Base-by-base conservation (phyloP, 805 yeast species). In the Pichia pseudocactophila region DNA sequence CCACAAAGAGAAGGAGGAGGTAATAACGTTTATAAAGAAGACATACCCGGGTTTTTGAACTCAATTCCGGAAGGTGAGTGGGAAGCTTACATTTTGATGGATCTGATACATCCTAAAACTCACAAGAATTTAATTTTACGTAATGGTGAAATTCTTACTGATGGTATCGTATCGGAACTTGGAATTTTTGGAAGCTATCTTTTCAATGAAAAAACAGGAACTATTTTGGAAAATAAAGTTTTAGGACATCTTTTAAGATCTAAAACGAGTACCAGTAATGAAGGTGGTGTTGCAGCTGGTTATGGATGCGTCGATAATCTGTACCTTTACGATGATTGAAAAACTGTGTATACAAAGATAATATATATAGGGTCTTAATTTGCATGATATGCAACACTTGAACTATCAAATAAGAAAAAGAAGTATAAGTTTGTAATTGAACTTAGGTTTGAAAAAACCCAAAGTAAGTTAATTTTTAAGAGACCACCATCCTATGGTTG, bases 1-100 rank as follows among this genome's bases (percentile, higher is more conserved):
- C 99, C 99, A 4, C 98, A 92, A 63, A 76, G 99, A 66, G 99
- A 92, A 68, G 99, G 99, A 32, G 99, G 99, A 36, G 98, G 98
- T 16, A 88, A 92, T 61, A 92, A 92, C 59, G 75, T 92, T 42
- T 92, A 92, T 63, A 84, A 85, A 55, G 76, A 78, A 30, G 83
- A 86, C 53, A 92, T 92, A 44, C 96, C 96, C 1, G 66, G 48
- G 0, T 90, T 86, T 55, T 64, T 92, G 53, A 56, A 69, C 11
- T 50, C 66, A 0, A 54, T 85, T 10, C 77, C 80, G 10, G 77
- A 82, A 54, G 64, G 69, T 16, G 83, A 82, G 31, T 90, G 97
- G 97, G 79, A 76, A 19, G 95, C 87, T 0, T 92, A 88, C 59
- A 84, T 92, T 43, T 71, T 92, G 46, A 92, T 92, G 99, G 96